These are phyloP conservation scores for Suillus paluster DNA, from an alignment of 768 basidiomycete genomes.

Conservation along the genomic window DNA sequence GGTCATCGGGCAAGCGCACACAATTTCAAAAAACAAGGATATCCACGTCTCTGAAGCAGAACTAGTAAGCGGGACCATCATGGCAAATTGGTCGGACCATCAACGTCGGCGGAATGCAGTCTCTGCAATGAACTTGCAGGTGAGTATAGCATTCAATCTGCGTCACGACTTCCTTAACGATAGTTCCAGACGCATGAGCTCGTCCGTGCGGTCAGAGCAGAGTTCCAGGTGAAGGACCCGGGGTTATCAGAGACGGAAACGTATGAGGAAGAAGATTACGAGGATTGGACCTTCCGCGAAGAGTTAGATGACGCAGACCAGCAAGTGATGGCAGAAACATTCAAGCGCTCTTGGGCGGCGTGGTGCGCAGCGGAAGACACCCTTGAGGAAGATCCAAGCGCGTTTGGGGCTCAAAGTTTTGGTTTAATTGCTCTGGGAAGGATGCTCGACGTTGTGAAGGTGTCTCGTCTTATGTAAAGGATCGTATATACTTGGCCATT, in stretches of 20 bases:
- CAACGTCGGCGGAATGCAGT: slow-evolving; percentile 43
- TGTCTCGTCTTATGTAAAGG: slow-evolving; percentile 9
- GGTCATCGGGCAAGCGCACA: slow-evolving; percentile 40
- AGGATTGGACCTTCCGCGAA: slow-evolving; percentile 25
- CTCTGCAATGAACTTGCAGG: slow-evolving; percentile 49
- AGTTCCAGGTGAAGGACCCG: slow-evolving; percentile 27
- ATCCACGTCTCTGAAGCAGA: slow-evolving; percentile 44
- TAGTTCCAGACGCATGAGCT: slow-evolving; percentile 43
- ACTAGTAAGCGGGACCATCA: slow-evolving; percentile 50
- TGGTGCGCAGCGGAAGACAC: slow-evolving; percentile 44
- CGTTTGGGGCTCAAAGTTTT: slow-evolving; percentile 49
- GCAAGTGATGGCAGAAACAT: slow-evolving; percentile 32
- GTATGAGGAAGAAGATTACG: slow-evolving; percentile 28
- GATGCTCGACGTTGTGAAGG: slow-evolving; percentile 46
- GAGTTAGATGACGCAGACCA: slow-evolving; percentile 14
- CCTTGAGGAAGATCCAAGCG: slow-evolving; percentile 25
- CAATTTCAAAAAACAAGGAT: slow-evolving; percentile 41
- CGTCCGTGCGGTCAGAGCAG: slow-evolving; percentile 38
- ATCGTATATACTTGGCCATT: no score
- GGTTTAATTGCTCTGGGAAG: slow-evolving; percentile 48
- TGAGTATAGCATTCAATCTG: slow-evolving; percentile 17
- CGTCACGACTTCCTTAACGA: neutral
- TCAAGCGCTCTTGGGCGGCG: slow-evolving; percentile 47
- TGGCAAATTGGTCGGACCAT: slow-evolving; percentile 48
- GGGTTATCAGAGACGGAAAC: neutral